A percentile compares a stretch with the other conserved stretches of the same genome.
phyloP scores from a whole-genome alignment of 1,284 basidiomycete genomes.

The Volvariella surrecta region DNA sequence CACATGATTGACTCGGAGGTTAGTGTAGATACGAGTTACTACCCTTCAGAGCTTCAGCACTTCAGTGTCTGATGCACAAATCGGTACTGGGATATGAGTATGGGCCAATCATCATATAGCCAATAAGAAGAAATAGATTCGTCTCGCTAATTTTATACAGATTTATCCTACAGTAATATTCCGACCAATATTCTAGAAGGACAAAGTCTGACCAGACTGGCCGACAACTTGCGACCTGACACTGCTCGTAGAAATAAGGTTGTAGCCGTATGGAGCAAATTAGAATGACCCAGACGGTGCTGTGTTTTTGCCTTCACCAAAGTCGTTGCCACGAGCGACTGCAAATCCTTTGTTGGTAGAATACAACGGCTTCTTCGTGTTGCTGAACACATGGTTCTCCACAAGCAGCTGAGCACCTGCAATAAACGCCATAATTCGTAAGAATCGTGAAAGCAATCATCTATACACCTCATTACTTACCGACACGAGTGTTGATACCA shows the following conservation, averaged over 20 bases:
- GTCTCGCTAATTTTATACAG: too few relatives aligned
- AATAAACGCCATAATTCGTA: too few relatives aligned
- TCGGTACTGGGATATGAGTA: too few relatives aligned
- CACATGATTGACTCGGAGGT: too few relatives aligned
- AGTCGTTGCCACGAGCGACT: slow-evolving; percentile 25
- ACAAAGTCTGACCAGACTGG: slow-evolving; percentile 29
- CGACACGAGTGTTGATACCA: slow-evolving; percentile 42
- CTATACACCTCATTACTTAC: slow-evolving; percentile 15
- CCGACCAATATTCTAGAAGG: slow-evolving; percentile 28
- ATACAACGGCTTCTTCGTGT: slow-evolving; percentile 27
- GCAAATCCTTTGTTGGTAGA: slow-evolving; percentile 33
- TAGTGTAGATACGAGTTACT: too few relatives aligned
- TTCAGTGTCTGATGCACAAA: too few relatives aligned
- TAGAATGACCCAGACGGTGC: slow-evolving; percentile 28
- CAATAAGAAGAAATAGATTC: too few relatives aligned
- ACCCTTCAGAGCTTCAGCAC: too few relatives aligned
- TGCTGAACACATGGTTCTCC: slow-evolving; percentile 31
- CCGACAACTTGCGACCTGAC: slow-evolving; percentile 23
- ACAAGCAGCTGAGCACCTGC: slow-evolving; percentile 36
- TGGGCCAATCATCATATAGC: too few relatives aligned
- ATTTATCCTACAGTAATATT: too few relatives aligned
- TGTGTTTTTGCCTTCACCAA: slow-evolving; percentile 22
- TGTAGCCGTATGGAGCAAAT: slow-evolving; percentile 27
- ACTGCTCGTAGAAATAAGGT: slow-evolving; percentile 18
- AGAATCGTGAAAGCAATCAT: too few relatives aligned